Conservation (phyloP, 2,329 filamentous ascomycete genomes). For the Ceratocystis albifundus region DNA sequence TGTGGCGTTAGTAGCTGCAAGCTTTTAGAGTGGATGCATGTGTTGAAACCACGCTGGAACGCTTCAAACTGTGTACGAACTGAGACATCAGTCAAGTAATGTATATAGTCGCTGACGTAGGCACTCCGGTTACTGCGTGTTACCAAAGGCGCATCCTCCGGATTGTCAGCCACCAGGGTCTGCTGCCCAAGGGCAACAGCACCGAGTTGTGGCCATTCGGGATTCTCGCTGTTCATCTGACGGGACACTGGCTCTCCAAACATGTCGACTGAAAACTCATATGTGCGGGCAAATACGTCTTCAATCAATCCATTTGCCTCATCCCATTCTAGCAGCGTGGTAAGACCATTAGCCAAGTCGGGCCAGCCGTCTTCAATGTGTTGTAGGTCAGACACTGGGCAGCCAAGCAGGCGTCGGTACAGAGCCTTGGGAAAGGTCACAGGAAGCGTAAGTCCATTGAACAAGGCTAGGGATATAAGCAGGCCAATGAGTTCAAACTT, state of each 20-base stretch:
- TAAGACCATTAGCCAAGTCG: conserved; percentile 62
- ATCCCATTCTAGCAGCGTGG: conserved; percentile 62
- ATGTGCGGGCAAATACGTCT: conserved; percentile 72
- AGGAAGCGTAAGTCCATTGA: conserved; percentile 84
- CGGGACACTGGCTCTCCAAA: conserved; percentile 47
- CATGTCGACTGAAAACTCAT: conserved; percentile 63
- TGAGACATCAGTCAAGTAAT: conserved; percentile 68
- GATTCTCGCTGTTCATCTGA: conserved; percentile 43
- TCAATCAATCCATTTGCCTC: conserved; percentile 63
- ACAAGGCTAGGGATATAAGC: conserved; percentile 78
- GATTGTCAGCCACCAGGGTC: conserved; percentile 31
- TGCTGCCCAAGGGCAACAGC: conserved; percentile 23
- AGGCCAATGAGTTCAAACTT: conserved; percentile 84
- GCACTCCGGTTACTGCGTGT: conserved; percentile 66
- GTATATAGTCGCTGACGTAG: conserved; percentile 76
- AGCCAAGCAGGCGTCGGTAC: conserved; percentile 65
- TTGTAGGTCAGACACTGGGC: conserved; percentile 56
- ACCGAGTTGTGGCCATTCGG: conserved; percentile 26
- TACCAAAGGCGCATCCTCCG: conserved; percentile 56
- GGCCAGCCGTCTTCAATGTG: conserved; percentile 85
- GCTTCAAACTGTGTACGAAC: conserved; percentile 66
- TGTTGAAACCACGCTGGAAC: conserved; percentile 69
- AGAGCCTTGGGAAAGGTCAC: conserved; percentile 77
- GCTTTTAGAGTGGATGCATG: conserved; percentile 59
- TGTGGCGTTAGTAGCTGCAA: conserved; percentile 59